These are phyloP conservation scores for Phytopythium cucurbitacearum DNA, from an alignment of 352 stramenopile genomes.

Conservation along the genomic window DNA sequence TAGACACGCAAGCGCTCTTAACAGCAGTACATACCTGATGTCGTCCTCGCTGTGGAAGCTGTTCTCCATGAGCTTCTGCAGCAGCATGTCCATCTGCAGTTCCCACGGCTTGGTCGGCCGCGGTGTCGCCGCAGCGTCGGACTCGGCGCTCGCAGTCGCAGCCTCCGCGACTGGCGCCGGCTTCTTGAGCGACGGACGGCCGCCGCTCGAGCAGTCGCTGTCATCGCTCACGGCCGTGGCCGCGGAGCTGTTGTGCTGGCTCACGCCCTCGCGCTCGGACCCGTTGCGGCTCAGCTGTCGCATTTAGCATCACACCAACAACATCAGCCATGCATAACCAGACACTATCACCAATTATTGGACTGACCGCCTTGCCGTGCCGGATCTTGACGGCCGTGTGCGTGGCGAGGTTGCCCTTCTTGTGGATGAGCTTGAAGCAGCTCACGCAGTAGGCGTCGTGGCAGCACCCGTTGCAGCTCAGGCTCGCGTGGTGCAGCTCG, in stretches of 20 bases:
- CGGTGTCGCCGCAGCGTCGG: background rate
- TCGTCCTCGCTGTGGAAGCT: constrained; percentile 68
- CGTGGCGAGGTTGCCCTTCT: constrained; percentile 77
- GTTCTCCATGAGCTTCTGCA: constrained; percentile 83
- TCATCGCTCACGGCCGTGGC: constrained; percentile 17
- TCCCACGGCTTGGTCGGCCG: constrained; percentile 62
- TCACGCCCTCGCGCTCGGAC: constrained; percentile 11
- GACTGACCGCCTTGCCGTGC: constrained; percentile 18
- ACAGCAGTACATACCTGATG: constrained; percentile 45
- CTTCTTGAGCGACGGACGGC: constrained; percentile 13
- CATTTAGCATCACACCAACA: constrained; percentile 4
- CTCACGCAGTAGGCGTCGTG: constrained; percentile 83
- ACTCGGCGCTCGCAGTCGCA: constrained; percentile 7
- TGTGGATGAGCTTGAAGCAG: constrained; percentile 88
- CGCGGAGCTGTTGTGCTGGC: constrained; percentile 15
- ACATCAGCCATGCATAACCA: background rate
- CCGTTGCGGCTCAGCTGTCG: constrained; percentile 8
- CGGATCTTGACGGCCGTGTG: constrained; percentile 70
- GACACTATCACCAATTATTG: background rate
- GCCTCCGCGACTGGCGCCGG: constrained; percentile 3
- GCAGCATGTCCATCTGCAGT: constrained; percentile 79
- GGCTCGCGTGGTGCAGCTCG: constrained; percentile 55
- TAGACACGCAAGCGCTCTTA: constrained; percentile 4
- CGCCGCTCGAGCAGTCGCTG: constrained; percentile 24
- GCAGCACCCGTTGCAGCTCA: constrained; percentile 83